Evolutionary conservation across 2,329 filamentous ascomycete genomes (phyloP).

Genomic region (Immersiporthe knoxdaviesiana): DNA sequence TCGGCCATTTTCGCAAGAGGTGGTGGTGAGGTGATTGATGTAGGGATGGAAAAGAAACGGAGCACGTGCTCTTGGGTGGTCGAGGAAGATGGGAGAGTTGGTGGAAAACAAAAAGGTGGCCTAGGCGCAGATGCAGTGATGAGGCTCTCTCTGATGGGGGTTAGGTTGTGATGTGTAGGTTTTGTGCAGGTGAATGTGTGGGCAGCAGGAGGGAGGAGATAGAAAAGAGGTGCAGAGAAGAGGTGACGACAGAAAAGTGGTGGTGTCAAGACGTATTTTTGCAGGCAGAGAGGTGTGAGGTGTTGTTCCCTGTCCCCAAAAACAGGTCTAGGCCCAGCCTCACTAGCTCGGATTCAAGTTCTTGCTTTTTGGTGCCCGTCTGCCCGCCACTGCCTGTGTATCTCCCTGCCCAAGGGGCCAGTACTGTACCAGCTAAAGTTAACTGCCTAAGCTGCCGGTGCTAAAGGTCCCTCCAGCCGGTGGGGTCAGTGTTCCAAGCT

Average conservation of each 20-base stretch:
- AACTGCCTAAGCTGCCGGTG: neutral
- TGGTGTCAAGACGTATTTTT: constrained; percentile 7
- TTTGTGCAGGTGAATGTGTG: neutral
- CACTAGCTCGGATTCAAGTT: neutral
- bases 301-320: constrained; percentile 8
- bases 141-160: neutral
- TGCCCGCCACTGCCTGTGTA: neutral
- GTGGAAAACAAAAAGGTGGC: neutral
- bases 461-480: neutral
- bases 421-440: neutral
- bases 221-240: constrained; percentile 5
- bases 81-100: neutral
- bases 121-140: neutral
- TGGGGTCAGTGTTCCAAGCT: neutral
- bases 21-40: constrained; percentile 28
- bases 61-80: constrained; percentile 1
- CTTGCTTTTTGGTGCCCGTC: constrained; percentile 1
- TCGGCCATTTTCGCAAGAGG: constrained; percentile 45
- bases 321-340: neutral
- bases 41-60: neutral
- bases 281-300: constrained; percentile 8
- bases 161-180: neutral
- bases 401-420: neutral
- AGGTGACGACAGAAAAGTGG: constrained; percentile 10
- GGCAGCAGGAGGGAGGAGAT: neutral